These are phyloP conservation scores for Saccharomycopsis crataegensis DNA, from an alignment of 1,139 yeast genomes.

Conservation along the genomic window DNA sequence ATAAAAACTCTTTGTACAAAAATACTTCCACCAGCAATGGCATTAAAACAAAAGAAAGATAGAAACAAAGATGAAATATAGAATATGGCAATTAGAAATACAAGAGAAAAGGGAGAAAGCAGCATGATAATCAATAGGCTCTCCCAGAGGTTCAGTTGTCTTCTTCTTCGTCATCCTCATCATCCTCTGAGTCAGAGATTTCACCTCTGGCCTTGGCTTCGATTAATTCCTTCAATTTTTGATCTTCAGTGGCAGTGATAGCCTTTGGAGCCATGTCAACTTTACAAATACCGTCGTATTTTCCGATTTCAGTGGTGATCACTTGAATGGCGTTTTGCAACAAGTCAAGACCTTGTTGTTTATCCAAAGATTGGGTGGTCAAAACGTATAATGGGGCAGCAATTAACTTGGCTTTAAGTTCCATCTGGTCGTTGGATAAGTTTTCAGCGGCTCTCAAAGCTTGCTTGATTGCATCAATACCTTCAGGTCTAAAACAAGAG, in stretches of 20 bases:
- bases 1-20: too few relatives aligned
- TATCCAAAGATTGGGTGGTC: slow-evolving; percentile 89
- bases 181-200: slow-evolving; percentile 54
- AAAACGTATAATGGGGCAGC: slow-evolving; percentile 97
- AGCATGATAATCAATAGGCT: background rate
- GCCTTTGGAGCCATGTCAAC: slow-evolving; percentile 99
- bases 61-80: background rate
- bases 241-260: slow-evolving; percentile 96
- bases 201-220: slow-evolving; percentile 66
- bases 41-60: background rate
- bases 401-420: slow-evolving; percentile 85
- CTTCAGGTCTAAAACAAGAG: slow-evolving; percentile 94
- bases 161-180: slow-evolving; percentile 29
- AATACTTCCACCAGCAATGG: background rate
- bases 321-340: slow-evolving; percentile 74
- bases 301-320: slow-evolving; percentile 61
- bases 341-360: slow-evolving; percentile 74
- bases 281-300: slow-evolving; percentile 79
- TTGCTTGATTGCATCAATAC: slow-evolving; percentile 91
- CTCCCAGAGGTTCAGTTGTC: background rate
- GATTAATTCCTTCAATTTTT: slow-evolving; percentile 91
- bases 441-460: slow-evolving; percentile 86
- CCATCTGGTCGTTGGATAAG: slow-evolving; percentile 73
- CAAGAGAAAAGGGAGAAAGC: background rate
- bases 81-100: too few relatives aligned